Evolutionary conservation across 2,329 filamentous ascomycete species (phyloP).

Genomic region (Clarireedia homoeocarpa): DNA sequence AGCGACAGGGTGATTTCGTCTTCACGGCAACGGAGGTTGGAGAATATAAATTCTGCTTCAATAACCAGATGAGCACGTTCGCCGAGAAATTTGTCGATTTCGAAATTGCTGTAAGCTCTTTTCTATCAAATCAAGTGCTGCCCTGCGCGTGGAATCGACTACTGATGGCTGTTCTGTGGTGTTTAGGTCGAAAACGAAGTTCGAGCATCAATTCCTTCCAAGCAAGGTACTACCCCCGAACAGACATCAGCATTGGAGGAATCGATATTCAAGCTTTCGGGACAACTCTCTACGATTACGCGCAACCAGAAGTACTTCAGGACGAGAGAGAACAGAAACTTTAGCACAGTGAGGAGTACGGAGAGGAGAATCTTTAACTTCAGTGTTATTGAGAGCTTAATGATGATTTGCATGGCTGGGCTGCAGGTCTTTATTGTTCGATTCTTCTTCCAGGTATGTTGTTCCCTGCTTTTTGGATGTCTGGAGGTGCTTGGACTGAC

Average conservation of each 20-base stretch:
- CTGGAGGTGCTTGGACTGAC: neutral
- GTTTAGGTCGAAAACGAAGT: constrained; percentile 80
- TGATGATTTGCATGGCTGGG: constrained; percentile 93
- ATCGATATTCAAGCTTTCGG: constrained; percentile 89
- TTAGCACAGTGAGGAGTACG: constrained; percentile 94
- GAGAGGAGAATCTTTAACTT: constrained; percentile 97
- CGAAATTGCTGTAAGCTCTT: constrained; percentile 72
- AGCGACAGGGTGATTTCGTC: constrained; percentile 93
- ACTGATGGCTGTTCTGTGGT: neutral
- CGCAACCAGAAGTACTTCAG: constrained; percentile 99
- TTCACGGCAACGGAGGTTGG: constrained; percentile 85
- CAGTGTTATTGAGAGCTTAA: constrained; percentile 80
- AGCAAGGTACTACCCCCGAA: constrained; percentile 81
- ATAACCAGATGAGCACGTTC: constrained; percentile 97
- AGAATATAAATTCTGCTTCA: constrained; percentile 96
- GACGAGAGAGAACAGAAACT: constrained; percentile 96
- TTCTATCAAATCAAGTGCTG: neutral
- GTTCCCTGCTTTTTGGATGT: neutral
- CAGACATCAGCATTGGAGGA: constrained; percentile 86
- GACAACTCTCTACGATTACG: constrained; percentile 86
- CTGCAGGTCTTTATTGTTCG: constrained; percentile 95
- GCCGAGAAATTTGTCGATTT: constrained; percentile 97
- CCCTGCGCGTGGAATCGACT: neutral
- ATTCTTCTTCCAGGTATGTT: constrained; percentile 89
- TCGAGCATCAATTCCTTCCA: constrained; percentile 74